phyloP scores from a whole-genome alignment of 495 filamentous ascomycete species.

The Glarea lozoyensis region DNA sequence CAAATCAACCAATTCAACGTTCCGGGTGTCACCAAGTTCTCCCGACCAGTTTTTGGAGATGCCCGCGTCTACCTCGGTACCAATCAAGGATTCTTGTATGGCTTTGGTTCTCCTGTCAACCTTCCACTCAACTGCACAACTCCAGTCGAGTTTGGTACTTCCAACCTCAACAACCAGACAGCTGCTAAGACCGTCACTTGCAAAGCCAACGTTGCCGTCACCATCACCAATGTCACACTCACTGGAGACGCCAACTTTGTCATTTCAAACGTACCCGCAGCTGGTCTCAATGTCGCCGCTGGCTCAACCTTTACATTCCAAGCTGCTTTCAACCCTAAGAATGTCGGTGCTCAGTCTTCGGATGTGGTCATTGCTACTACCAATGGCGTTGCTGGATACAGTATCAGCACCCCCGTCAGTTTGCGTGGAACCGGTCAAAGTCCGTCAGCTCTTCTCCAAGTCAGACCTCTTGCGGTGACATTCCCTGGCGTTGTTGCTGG shows the following conservation, averaged over 20 bases:
- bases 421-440: conserved; percentile 28
- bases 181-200: conserved; percentile 21
- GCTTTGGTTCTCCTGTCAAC: conserved; percentile 30
- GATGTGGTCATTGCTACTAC: conserved; percentile 31
- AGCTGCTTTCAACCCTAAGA: conserved; percentile 26
- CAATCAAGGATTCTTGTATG: conserved; percentile 25
- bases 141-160: conserved; percentile 25
- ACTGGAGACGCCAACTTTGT: conserved; percentile 27
- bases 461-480: conserved; percentile 27
- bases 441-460: conserved; percentile 23
- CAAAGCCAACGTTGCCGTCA: conserved; percentile 24
- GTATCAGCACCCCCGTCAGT: conserved; percentile 24
- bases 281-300: conserved; percentile 26
- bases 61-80: conserved; percentile 27
- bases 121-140: conserved; percentile 30
- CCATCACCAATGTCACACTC: conserved; percentile 23
- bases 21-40: conserved; percentile 29
- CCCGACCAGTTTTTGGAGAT: conserved; percentile 30
- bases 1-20: conserved; percentile 28
- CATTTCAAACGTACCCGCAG: conserved; percentile 22
- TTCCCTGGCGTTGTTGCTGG: conserved; percentile 33
- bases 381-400: conserved; percentile 29
- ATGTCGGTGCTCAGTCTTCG: conserved; percentile 30
- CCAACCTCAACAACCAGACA: conserved; percentile 20
- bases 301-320: conserved; percentile 31